Evolutionary conservation across 2,329 filamentous ascomycete genomes (phyloP), one percentile per base, ranked within the genome.

Genomic region (Talaromyces pinophilus): DNA sequence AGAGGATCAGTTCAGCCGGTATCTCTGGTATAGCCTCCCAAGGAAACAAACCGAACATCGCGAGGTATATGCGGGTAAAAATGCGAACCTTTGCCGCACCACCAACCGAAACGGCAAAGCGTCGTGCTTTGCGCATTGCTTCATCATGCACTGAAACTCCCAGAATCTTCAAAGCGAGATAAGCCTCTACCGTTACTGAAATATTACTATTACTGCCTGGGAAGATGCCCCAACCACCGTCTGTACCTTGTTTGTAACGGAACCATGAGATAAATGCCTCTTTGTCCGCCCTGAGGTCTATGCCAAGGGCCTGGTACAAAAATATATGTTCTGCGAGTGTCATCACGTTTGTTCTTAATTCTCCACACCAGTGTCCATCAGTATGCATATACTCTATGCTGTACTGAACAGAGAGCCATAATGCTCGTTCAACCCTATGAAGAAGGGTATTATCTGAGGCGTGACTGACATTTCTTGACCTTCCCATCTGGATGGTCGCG

Each of bases 21-120:
- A 79, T 42, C 59, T 78, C 63, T 1, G 77, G 77, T 0, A 78
- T 67, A 0, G 72, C 70, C 4, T 67, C 54, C 77, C 77, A 80
- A 1, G 76, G 74, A 30, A 78, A 71, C 2, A 80, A 66, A 8
- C 78, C 78, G 57, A 79, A 76, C 2, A 65, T 70, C 3, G 75
- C 75, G 1, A 77, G 62, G 54, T 64, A 73, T 5, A 77, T 67
- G 13, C 75, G 72, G 0, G 75, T 76, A n/a, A 75, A 73, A 4
- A 75, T 66, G 4, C 76, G 73, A 6, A 79, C 72, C 35, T 71
- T 72, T 1, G 71, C 75, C 1, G 76, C 66, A 1, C 77, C 76
- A 1, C 77, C 78, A 13, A 63, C 25, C 19, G 33, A 35, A 19
- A 35, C 2, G 17, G 42, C 15, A 19, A 44, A 44, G 5, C 17